Conservation (phyloP, 345 rosid genomes). For the Citrus australasica region DNA sequence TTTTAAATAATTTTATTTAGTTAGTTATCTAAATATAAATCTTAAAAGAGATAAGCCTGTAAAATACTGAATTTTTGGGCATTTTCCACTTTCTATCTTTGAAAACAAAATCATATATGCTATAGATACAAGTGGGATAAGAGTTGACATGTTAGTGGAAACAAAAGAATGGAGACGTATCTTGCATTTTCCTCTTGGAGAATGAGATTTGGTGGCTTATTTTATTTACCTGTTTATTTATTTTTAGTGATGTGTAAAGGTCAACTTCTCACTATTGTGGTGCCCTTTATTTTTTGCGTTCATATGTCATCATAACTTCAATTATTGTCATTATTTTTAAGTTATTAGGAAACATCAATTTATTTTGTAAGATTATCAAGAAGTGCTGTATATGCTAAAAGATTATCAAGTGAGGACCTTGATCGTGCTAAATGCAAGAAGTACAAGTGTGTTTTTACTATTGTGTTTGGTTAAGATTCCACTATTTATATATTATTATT, state of each 20-base stretch:
- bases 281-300: not conserved
- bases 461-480: no score
- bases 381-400: not conserved
- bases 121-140: conserved; percentile 15
- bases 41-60: no score
- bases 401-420: no score
- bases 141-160: conserved; percentile 10
- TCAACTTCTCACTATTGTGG: not conserved
- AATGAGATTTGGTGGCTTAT: not conserved
- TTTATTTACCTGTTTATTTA: not conserved
- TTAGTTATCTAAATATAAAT: no score
- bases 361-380: not conserved
- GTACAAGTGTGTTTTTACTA: no score
- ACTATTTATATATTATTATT: no score
- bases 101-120: not conserved
- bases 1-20: no score
- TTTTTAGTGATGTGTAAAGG: not conserved
- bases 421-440: no score
- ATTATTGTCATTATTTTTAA: not conserved
- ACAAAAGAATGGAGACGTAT: not conserved
- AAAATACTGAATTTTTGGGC: no score
- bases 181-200: not conserved
- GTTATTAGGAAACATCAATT: not conserved
- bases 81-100: no score
- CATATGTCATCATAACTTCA: not conserved